Conservation (phyloP, 2,329 filamentous ascomycete species). For the Cercospora zeina region DNA sequence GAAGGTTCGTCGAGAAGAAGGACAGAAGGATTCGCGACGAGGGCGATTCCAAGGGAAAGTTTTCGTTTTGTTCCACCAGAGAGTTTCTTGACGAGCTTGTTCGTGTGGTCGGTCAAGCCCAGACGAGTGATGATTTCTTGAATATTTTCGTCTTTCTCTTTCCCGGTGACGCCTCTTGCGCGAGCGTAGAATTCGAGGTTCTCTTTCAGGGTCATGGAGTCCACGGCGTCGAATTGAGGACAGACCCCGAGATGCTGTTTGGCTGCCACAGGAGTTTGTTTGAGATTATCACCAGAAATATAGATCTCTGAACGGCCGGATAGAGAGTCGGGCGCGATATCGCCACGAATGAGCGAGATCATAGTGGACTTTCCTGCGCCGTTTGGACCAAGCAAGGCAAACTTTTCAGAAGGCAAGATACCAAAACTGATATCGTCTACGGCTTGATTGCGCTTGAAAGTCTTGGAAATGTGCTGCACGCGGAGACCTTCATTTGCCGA, state of each 20-base stretch:
- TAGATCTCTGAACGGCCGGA: slow-evolving; percentile 71
- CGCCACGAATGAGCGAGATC: slow-evolving; percentile 81
- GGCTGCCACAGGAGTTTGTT: slow-evolving; percentile 67
- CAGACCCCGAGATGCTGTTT: slow-evolving; percentile 81
- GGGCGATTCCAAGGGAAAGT: slow-evolving; percentile 77
- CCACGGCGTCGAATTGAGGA: slow-evolving; percentile 66
- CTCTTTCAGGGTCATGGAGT: slow-evolving; percentile 82
- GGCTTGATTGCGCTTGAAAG: slow-evolving; percentile 69
- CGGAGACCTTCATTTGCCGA: slow-evolving; percentile 65
- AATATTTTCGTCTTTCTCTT: slow-evolving; percentile 72
- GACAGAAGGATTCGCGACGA: slow-evolving; percentile 85
- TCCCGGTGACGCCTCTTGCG: slow-evolving; percentile 65
- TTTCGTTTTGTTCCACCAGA: slow-evolving; percentile 90
- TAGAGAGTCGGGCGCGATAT: slow-evolving; percentile 55
- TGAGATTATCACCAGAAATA: slow-evolving; percentile 72
- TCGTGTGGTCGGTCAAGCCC: slow-evolving; percentile 66
- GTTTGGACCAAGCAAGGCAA: slow-evolving; percentile 83
- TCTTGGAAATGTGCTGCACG: slow-evolving; percentile 74
- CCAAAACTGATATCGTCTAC: slow-evolving; percentile 84
- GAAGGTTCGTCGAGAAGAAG: slow-evolving; percentile 83
- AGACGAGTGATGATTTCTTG: slow-evolving; percentile 71
- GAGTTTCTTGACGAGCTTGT: slow-evolving; percentile 72
- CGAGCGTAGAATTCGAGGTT: slow-evolving; percentile 83
- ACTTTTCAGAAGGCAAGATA: slow-evolving; percentile 74
- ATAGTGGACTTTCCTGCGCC: slow-evolving; percentile 87